These are phyloP conservation scores for Paracoccidioides lutzii DNA, from an alignment of 2,329 filamentous ascomycete species.

Conservation along the genomic window DNA sequence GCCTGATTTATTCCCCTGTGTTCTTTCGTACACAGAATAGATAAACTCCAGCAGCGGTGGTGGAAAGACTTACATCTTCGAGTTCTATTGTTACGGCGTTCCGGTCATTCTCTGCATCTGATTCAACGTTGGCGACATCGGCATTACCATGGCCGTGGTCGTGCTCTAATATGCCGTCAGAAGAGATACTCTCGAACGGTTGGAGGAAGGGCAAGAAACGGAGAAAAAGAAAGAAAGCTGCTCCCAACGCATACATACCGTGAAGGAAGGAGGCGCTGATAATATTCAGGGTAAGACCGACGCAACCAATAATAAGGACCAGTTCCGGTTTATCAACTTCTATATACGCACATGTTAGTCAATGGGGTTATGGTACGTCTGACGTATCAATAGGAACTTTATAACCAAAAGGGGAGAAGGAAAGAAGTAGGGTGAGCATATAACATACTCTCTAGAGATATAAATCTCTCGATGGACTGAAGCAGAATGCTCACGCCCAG, in stretches of 20 bases:
- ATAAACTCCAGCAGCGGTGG: neutral
- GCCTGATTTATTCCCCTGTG: too few species aligned
- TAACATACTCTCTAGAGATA: conserved; percentile 40
- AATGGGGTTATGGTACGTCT: neutral
- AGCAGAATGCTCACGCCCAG: conserved; percentile 60
- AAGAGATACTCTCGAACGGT: neutral
- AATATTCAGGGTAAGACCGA: conserved; percentile 55
- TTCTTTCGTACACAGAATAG: too few species aligned
- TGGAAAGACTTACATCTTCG: neutral
- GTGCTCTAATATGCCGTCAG: neutral
- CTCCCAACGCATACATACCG: conserved; percentile 28
- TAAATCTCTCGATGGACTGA: conserved; percentile 59
- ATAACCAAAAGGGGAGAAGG: neutral
- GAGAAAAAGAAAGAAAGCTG: neutral
- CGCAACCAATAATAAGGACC: conserved; percentile 56
- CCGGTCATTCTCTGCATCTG: neutral
- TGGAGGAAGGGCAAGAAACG: neutral
- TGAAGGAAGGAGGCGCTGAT: conserved; percentile 54
- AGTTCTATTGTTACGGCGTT: neutral
- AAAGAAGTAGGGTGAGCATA: neutral
- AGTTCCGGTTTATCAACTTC: conserved; percentile 51
- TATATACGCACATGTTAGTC: conserved; percentile 18
- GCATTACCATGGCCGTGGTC: conserved; percentile 14
- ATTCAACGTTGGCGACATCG: too few species aligned
- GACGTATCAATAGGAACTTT: neutral